These are phyloP conservation scores for Ganoderma lingzhi DNA, from an alignment of 1,284 basidiomycete species.

Conservation along the genomic window DNA sequence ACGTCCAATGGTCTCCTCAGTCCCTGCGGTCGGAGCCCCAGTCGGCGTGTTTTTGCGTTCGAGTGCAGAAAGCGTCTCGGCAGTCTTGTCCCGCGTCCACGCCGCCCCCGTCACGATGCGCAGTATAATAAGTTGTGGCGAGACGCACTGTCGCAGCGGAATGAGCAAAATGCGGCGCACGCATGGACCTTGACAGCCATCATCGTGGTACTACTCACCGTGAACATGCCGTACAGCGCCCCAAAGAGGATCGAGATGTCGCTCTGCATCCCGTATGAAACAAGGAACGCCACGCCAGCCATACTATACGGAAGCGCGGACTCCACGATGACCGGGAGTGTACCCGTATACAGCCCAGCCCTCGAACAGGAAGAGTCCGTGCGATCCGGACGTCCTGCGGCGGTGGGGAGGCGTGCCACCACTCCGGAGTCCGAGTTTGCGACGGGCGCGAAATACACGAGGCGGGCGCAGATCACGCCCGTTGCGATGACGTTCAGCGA, in stretches of 20 bases:
- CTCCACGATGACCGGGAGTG: slow-evolving; percentile 26
- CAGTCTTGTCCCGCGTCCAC: not conserved
- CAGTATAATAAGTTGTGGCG: slow-evolving; percentile 44
- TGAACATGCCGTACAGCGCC: slow-evolving; percentile 32
- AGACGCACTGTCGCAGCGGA: slow-evolving; percentile 35
- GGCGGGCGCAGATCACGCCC: slow-evolving; percentile 15
- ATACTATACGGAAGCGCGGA: slow-evolving; percentile 23
- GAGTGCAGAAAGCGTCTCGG: not conserved
- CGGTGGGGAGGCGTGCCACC: not conserved
- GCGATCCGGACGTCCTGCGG: not conserved
- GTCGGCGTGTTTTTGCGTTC: not conserved
- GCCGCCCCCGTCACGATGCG: slow-evolving; percentile 39
- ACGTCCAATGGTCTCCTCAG: not conserved
- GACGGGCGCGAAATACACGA: slow-evolving; percentile 1
- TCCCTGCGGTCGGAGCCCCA: not conserved
- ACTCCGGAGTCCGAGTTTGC: not conserved
- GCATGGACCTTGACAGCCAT: slow-evolving; percentile 21
- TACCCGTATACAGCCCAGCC: slow-evolving; percentile 16
- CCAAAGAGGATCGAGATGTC: slow-evolving; percentile 23
- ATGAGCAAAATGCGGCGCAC: not conserved
- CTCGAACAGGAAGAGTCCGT: not conserved
- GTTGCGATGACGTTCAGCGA: slow-evolving; percentile 18
- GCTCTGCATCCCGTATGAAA: slow-evolving; percentile 22
- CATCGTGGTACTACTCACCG: slow-evolving; percentile 14
- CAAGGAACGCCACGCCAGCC: slow-evolving; percentile 24